A percentile compares a stretch with the other conserved stretches of the same genome.
Conservation (phyloP, 2,329 filamentous ascomycete genomes). For the Phaeosphaeria sp. region DNA sequence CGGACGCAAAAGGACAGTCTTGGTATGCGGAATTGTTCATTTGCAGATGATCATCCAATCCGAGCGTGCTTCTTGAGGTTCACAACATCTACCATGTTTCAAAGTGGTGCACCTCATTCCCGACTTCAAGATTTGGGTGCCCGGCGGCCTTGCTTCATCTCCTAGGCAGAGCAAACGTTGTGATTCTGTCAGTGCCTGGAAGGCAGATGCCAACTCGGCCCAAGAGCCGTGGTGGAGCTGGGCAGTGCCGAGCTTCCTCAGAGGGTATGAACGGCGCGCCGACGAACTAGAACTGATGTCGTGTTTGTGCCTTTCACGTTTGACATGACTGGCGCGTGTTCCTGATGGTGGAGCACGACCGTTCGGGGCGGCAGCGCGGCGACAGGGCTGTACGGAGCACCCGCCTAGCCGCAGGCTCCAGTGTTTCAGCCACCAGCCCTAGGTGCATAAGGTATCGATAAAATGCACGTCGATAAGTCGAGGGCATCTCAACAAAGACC, state of each 20-base stretch:
- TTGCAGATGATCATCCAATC: slow-evolving; percentile 1
- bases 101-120: slow-evolving; percentile 5
- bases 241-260: slow-evolving; percentile 6
- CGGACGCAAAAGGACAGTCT: neutral
- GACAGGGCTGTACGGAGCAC: slow-evolving; percentile 15
- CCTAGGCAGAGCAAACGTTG: slow-evolving; percentile 1
- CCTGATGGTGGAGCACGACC: slow-evolving; percentile 12
- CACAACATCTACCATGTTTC: slow-evolving; percentile 7
- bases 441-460: slow-evolving; percentile 22
- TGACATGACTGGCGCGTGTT: slow-evolving; percentile 10
- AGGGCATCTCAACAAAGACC: slow-evolving; percentile 17
- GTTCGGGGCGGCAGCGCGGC: slow-evolving; percentile 10
- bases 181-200: neutral
- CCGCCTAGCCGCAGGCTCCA: slow-evolving; percentile 18
- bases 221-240: neutral
- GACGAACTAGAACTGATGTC: slow-evolving; percentile 16
- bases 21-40: neutral
- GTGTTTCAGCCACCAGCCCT: slow-evolving; percentile 23
- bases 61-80: neutral
- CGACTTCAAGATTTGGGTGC: slow-evolving; percentile 3
- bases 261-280: neutral
- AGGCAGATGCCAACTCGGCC: neutral
- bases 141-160: slow-evolving; percentile 4
- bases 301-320: slow-evolving; percentile 13
- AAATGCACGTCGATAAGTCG: slow-evolving; percentile 14